phyloP scores from a whole-genome alignment of 495 filamentous ascomycete genomes.

The Cenococcum geophilum region DNA sequence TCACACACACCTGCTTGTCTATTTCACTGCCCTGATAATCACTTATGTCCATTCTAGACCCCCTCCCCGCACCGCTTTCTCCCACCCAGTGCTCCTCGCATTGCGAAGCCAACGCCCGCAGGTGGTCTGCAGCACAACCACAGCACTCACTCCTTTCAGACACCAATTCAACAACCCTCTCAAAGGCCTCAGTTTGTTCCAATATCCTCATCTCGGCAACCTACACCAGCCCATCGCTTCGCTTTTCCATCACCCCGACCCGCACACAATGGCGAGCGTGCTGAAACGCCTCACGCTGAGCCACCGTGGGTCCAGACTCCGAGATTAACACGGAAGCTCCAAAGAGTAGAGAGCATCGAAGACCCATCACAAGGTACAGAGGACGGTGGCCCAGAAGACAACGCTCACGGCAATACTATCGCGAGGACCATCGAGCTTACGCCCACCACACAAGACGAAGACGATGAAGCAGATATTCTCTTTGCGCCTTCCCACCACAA shows the following conservation, averaged over 20 bases:
- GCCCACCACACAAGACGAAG: neutral
- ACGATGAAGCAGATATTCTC: slow-evolving; percentile 24
- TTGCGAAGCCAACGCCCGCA: neutral
- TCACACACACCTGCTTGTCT: neutral
- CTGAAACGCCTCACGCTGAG: slow-evolving; percentile 1
- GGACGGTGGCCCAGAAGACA: slow-evolving; percentile 1
- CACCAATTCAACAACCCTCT: neutral
- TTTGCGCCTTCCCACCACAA: slow-evolving; percentile 16
- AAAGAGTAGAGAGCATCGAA: slow-evolving; percentile 24
- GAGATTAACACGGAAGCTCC: slow-evolving; percentile 7
- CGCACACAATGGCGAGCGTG: neutral
- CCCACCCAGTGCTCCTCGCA: neutral
- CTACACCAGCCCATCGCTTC: neutral
- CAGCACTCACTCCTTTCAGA: no score
- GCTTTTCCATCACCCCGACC: neutral
- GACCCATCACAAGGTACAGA: slow-evolving; percentile 11
- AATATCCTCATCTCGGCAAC: neutral
- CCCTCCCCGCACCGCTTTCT: slow-evolving; percentile 5
- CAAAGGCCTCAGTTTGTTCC: neutral
- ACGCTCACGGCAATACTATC: neutral
- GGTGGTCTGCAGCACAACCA: no score
- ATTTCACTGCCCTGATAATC: neutral
- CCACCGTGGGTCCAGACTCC: slow-evolving; percentile 3
- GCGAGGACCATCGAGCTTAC: neutral
- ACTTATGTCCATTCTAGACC: neutral